phyloP scores from a whole-genome alignment of 2,329 filamentous ascomycete genomes.

The Diaporthe citri region DNA sequence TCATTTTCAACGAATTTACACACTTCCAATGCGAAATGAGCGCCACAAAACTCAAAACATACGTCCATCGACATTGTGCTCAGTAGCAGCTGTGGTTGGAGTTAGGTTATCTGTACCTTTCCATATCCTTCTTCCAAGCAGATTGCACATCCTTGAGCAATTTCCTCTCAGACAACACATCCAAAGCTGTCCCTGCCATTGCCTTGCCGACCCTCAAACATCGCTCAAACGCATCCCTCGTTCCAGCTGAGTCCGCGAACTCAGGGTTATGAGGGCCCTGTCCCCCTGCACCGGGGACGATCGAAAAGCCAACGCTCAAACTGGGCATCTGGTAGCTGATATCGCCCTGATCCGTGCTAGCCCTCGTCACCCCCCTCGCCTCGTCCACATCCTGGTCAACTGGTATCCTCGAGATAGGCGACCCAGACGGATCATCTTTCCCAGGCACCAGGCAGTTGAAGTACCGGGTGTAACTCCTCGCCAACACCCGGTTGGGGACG shows the following conservation, averaged over 20 bases:
- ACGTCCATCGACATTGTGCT: no score
- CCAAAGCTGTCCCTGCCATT: conserved; percentile 61
- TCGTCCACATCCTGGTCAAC: conserved; percentile 55
- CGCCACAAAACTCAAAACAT: not conserved
- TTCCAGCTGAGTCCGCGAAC: conserved; percentile 65
- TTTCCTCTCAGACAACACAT: conserved; percentile 57
- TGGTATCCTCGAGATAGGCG: conserved; percentile 36
- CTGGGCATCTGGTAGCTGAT: conserved; percentile 70
- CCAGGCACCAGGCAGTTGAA: conserved; percentile 57
- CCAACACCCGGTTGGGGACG: conserved; percentile 65
- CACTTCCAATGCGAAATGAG: not conserved
- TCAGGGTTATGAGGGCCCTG: conserved; percentile 65
- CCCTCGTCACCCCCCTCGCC: conserved; percentile 58
- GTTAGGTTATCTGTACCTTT: not conserved
- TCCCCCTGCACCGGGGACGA: conserved; percentile 57
- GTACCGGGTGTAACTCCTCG: conserved; percentile 57
- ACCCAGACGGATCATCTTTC: conserved; percentile 38
- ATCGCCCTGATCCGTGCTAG: conserved; percentile 72
- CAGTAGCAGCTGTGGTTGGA: rapidly evolving
- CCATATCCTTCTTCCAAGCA: conserved; percentile 52
- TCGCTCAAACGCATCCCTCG: conserved; percentile 58
- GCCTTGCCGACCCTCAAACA: conserved; percentile 61
- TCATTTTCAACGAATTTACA: no score
- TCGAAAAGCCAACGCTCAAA: conserved; percentile 64
- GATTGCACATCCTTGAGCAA: conserved; percentile 57